Conservation (phyloP, 1,284 basidiomycete genomes). For the Macrocystidia cucumis region DNA sequence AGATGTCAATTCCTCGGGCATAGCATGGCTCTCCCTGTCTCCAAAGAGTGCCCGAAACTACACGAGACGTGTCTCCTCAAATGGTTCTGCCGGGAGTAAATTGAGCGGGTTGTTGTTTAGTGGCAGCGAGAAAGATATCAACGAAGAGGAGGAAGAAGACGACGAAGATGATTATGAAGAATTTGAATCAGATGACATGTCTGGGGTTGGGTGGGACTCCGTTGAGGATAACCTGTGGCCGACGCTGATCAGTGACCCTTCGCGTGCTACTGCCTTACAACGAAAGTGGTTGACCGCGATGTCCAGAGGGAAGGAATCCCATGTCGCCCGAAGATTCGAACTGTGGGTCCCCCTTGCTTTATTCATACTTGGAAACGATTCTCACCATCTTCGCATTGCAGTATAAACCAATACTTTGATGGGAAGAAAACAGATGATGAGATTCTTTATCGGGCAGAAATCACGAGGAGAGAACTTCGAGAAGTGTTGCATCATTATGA, state of each 20-base stretch:
- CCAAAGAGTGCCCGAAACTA: slow-evolving; percentile 40
- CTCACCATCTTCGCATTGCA: slow-evolving; percentile 18
- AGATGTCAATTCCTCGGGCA: slow-evolving; percentile 15
- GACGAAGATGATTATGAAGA: slow-evolving; percentile 24
- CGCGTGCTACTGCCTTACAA: slow-evolving; percentile 68
- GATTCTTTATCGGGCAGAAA: slow-evolving; percentile 69
- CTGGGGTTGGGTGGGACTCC: slow-evolving; percentile 40
- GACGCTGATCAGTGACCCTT: slow-evolving; percentile 77
- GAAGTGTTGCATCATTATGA: slow-evolving; percentile 76
- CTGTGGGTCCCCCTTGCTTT: slow-evolving; percentile 35
- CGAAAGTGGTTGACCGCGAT: slow-evolving; percentile 78
- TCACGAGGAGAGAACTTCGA: slow-evolving; percentile 66
- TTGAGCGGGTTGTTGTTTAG: slow-evolving; percentile 32
- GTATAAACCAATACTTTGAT: slow-evolving; percentile 79
- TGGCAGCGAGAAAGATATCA: slow-evolving; percentile 24
- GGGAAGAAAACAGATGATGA: slow-evolving; percentile 77
- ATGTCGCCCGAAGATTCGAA: slow-evolving; percentile 57
- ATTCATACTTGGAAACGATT: neutral
- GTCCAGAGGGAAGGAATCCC: slow-evolving; percentile 68
- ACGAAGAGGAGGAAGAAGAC: slow-evolving; percentile 24
- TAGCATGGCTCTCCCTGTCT: slow-evolving; percentile 40
- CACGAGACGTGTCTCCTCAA: slow-evolving; percentile 32
- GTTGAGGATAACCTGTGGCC: slow-evolving; percentile 47
- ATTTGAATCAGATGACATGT: slow-evolving; percentile 24
- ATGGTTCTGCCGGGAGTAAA: slow-evolving; percentile 31